Evolutionary conservation across 139 green algal species (phyloP), one percentile per base, ranked within the genome.

Genomic region (Chlorella vulgaris): DNA sequence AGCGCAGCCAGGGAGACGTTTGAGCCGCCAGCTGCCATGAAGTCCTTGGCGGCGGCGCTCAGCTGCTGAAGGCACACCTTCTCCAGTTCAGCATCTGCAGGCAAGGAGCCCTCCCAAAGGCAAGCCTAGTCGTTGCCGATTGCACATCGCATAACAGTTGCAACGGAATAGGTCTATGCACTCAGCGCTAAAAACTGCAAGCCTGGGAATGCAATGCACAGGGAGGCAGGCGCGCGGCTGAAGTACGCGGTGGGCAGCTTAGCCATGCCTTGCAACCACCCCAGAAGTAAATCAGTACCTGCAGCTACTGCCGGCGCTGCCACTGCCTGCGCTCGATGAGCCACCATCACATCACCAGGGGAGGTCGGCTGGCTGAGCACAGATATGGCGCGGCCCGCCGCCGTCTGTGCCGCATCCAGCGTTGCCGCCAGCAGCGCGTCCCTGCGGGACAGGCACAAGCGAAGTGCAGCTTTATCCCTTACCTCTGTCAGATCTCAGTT

Each of bases 401-500:
- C 83, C 7, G 82, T 66, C 77, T 96, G 91, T n/a, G 86, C 91
- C n/a, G 88, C 86, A 26, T 94, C 89, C 70, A 96, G 80, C 79
- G 96, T 18, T 1, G 89, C 88, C 2, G 93, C 89, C 38, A 95
- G 63, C 21, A 97, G 76, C 0, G 77, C 90, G 65, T 97, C 94
- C 7, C 93, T 68, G 71, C 71, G 47, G 47, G 47, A 15, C 47
- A 10, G 47, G n/a, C n/a, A n/a, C n/a, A n/a, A n/a, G n/a, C n/a
- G n/a, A n/a, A n/a, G n/a, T n/a, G n/a, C n/a, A n/a, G n/a, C n/a
- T n/a, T n/a, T n/a, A n/a, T n/a, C n/a, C n/a, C n/a, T n/a, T n/a
- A n/a, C n/a, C n/a, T n/a, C n/a, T n/a, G n/a, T n/a, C n/a, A n/a
- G n/a, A n/a, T n/a, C n/a, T n/a, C n/a, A n/a, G n/a, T n/a, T n/a